These are phyloP conservation scores for Allomyces arbusculus DNA, from an alignment of 192 early-diverging fungal genomes.

Conservation along the genomic window DNA sequence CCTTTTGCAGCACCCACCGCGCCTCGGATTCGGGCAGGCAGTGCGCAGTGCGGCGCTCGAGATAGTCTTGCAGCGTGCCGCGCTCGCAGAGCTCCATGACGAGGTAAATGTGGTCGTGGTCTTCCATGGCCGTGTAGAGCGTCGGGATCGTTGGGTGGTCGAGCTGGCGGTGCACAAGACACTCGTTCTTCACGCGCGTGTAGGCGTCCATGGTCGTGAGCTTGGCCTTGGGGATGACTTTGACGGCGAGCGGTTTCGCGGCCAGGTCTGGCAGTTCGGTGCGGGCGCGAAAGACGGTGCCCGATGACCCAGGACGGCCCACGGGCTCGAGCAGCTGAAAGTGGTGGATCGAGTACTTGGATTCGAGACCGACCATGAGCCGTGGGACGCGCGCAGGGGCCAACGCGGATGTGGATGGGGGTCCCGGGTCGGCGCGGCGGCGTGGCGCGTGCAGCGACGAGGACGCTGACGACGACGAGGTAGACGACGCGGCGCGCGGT, in stretches of 20 bases:
- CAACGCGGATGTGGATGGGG: no score
- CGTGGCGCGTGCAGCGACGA: no score
- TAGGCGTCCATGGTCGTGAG: not conserved
- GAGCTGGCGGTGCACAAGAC: not conserved
- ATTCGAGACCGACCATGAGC: no score
- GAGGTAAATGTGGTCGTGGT: not conserved
- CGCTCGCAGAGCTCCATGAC: not conserved
- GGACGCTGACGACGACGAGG: no score
- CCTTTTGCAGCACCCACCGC: not conserved
- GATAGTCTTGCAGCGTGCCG: not conserved
- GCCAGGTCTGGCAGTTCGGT: not conserved
- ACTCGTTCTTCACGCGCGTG: not conserved
- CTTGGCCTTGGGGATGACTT: not conserved
- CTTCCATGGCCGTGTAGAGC: not conserved
- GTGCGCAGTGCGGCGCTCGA: not conserved
- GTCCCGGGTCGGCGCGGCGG: no score
- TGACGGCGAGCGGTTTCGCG: not conserved
- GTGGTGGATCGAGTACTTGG: no score
- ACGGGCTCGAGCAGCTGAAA: not conserved
- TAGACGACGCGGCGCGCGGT: no score
- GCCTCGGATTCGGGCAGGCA: not conserved
- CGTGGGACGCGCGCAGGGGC: no score
- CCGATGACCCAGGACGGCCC: not conserved
- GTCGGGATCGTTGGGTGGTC: not conserved
- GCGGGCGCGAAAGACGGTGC: not conserved